Conservation (phyloP, 2,329 filamentous ascomycete species). For the Phialemonium atrogriseum region DNA sequence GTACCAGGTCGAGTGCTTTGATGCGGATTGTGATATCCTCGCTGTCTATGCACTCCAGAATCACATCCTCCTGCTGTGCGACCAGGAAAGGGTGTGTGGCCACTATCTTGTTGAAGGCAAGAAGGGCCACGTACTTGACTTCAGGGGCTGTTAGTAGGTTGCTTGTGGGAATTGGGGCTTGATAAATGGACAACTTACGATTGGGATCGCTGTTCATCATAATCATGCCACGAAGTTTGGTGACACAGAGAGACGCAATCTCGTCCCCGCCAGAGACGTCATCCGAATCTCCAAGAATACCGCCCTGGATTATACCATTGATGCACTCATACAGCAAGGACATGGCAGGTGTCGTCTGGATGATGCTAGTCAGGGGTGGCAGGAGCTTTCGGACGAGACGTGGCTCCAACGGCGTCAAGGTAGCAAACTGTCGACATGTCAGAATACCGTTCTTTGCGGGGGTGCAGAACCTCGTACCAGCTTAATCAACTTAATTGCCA, state of each 20-base stretch:
- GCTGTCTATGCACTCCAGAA: constrained; percentile 92
- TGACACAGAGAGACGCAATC: constrained; percentile 85
- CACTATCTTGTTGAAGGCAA: constrained; percentile 95
- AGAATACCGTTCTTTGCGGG: constrained; percentile 9
- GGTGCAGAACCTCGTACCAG: constrained; percentile 44
- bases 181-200: constrained; percentile 44
- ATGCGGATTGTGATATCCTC: constrained; percentile 92
- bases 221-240: constrained; percentile 88
- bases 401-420: constrained; percentile 84
- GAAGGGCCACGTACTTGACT: constrained; percentile 95
- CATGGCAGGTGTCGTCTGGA: constrained; percentile 93
- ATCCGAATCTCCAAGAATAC: constrained; percentile 77
- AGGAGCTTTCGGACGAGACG: constrained; percentile 84
- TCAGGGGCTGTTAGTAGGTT: constrained; percentile 1
- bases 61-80: constrained; percentile 88
- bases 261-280: constrained; percentile 79
- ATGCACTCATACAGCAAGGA: constrained; percentile 98
- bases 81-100: constrained; percentile 81
- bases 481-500: constrained; percentile 99
- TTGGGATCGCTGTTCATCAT: constrained; percentile 91
- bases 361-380: constrained; percentile 84
- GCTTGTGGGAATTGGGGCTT: neutral
- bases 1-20: constrained; percentile 82
- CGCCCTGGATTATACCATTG: constrained; percentile 95
- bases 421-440: constrained; percentile 63